phyloP scores from a whole-genome alignment of 345 rosid genomes.

The Citrus mangshanensis region DNA sequence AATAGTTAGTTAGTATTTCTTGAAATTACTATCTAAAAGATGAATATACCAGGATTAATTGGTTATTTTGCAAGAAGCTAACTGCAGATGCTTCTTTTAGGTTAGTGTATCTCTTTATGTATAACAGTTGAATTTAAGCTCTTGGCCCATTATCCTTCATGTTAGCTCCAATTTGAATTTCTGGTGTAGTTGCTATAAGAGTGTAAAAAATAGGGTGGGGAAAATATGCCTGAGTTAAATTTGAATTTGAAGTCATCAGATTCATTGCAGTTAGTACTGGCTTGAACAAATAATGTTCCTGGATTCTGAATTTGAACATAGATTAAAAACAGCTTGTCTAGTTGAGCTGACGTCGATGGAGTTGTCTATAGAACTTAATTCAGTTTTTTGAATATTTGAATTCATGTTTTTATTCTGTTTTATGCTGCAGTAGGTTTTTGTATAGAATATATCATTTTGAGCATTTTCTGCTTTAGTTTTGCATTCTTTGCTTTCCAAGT shows the following conservation, averaged over 20 bases:
- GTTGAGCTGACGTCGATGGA: background rate
- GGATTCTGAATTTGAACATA: background rate
- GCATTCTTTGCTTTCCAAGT: background rate
- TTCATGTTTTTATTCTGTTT: background rate
- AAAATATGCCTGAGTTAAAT: too few relatives aligned
- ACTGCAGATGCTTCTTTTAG: background rate
- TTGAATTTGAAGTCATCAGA: background rate
- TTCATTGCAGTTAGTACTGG: background rate
- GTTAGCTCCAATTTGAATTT: background rate
- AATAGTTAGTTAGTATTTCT: background rate
- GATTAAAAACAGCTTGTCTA: background rate
- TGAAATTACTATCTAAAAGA: background rate
- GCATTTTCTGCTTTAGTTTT: background rate
- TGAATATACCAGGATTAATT: background rate
- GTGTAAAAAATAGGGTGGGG: background rate
- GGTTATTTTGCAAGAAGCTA: background rate
- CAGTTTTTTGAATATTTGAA: background rate
- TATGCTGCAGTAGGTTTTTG: background rate
- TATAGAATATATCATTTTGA: background rate
- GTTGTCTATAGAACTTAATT: background rate
- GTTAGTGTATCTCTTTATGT: background rate
- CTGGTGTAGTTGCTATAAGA: background rate
- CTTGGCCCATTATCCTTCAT: background rate
- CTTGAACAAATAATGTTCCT: background rate
- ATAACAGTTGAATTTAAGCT: background rate